phyloP scores from a whole-genome alignment of 2,329 filamentous ascomycete species.

The Karstenula rhodostoma region DNA sequence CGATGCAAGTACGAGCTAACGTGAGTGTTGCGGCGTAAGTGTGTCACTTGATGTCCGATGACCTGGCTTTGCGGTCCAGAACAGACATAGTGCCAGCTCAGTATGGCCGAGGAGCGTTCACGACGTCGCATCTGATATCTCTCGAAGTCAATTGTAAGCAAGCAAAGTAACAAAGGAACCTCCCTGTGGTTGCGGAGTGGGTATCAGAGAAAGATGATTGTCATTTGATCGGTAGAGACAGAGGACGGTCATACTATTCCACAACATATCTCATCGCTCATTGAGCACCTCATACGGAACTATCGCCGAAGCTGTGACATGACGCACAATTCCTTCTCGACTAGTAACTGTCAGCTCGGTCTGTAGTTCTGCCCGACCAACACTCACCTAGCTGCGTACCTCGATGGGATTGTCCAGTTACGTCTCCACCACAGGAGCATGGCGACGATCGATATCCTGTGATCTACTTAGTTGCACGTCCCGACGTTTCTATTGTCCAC shows the following conservation, averaged over 20 bases:
- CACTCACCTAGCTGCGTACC: slow-evolving; percentile 3
- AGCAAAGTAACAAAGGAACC: too few species aligned
- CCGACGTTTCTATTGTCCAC: slow-evolving; percentile 1
- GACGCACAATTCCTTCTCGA: neutral
- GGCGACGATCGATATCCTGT: neutral
- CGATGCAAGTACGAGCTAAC: neutral
- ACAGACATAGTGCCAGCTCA: neutral
- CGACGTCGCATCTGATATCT: neutral
- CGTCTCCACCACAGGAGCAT: neutral
- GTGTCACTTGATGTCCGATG: slow-evolving; percentile 2
- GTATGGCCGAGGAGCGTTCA: neutral
- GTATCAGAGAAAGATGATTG: neutral
- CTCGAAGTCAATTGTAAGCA: neutral
- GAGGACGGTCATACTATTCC: neutral
- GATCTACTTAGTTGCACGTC: neutral
- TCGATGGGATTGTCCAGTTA: neutral
- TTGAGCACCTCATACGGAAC: neutral
- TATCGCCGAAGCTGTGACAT: neutral
- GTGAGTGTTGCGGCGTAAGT: neutral
- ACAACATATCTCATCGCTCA: slow-evolving; percentile 1
- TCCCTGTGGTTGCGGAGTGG: neutral
- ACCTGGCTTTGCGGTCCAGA: slow-evolving; percentile 1
- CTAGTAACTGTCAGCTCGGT: neutral
- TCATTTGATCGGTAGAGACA: slow-evolving; percentile 9
- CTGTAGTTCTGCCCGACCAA: neutral